phyloP scores from a whole-genome alignment of 1,139 yeast species.

The Lodderomyces metapsilosis region DNA sequence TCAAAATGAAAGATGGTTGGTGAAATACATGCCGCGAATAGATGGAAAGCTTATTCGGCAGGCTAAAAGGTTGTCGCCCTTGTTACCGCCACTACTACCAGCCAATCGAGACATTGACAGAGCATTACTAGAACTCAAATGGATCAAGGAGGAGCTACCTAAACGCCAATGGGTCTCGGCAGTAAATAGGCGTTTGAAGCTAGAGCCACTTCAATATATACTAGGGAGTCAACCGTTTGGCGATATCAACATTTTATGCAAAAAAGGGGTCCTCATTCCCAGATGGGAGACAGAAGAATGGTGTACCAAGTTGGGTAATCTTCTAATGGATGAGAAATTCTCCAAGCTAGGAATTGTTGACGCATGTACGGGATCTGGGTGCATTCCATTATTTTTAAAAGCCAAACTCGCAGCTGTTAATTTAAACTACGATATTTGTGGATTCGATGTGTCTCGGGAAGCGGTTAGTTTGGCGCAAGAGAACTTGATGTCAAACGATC shows the following conservation, averaged over 20 bases:
- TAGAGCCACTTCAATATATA: conserved; percentile 78
- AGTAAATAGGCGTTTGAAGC: conserved; percentile 36
- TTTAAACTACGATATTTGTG: conserved; percentile 31
- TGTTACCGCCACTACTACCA: conserved; percentile 33
- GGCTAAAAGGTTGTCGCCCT: conserved; percentile 26
- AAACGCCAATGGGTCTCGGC: conserved; percentile 34
- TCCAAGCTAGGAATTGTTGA: conserved; percentile 48
- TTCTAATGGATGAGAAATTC: conserved; percentile 17
- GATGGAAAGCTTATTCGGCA: conserved; percentile 26
- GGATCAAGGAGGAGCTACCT: conserved; percentile 45
- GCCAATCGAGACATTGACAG: conserved; percentile 28
- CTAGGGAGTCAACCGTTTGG: conserved; percentile 90
- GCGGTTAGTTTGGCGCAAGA: conserved; percentile 53
- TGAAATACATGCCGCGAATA: conserved; percentile 29
- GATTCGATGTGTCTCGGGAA: conserved; percentile 56
- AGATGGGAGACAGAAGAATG: conserved; percentile 97
- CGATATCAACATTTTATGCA: conserved; percentile 55
- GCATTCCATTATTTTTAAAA: conserved; percentile 61
- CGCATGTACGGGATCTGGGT: conserved; percentile 90
- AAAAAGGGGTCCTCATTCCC: conserved; percentile 75
- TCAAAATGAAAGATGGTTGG: background rate
- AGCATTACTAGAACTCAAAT: conserved; percentile 37
- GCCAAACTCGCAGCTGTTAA: conserved; percentile 24
- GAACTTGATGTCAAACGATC: conserved; percentile 32
- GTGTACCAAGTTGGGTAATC: conserved; percentile 46